Evolutionary conservation across 176 grass and related monocot species (phyloP), one percentile per base, ranked within the genome.

Genomic region (Microstegium vimineum): DNA sequence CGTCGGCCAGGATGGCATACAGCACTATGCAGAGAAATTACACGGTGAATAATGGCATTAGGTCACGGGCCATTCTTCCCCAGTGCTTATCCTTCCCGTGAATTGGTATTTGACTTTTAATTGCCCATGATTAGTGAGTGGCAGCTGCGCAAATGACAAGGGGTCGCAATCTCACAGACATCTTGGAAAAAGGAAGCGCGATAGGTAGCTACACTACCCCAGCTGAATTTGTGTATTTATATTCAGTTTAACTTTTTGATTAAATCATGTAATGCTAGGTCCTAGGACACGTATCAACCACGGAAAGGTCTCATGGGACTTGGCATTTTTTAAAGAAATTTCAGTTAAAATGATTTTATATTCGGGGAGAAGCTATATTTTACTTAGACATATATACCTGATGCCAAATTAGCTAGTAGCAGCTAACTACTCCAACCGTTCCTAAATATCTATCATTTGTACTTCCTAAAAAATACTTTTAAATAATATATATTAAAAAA

Each of bases 61-160:
- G 84, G 84, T 74, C 76, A 74, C 12, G 41, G 8, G 13, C 76
- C 84, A 86, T 86, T 86, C 69, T 86, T 86, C 60, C 14, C 8
- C 35, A 66, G 76, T 86, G 76, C 76, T 80, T 74, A 86, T 80
- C 76, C 56, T 80, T 18, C 23, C 57, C 16, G 43, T 73, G 67
- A 38, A 65, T 52, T 66, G 40, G 33, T 54, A 80, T 73, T 86
- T 80, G 69, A 86, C 84, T 80, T 86, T 20, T 54, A 51, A 72
- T 85, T 71, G n/a, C 10, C 54, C 26, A 47, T 62, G 23, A 52
- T 86, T 80, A 69, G 41, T 49, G 41, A 66, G 69, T 54, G 76
- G 69, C 59, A 41, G 84, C 68, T 66, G 69, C 54, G 76, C 76
- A 56, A 51, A 67, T 15, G 23, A 80, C 7, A 56, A 74, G 60